A percentile compares a stretch with the other conserved stretches of the same genome.
Conservation (phyloP, 2,329 filamentous ascomycete genomes). For the Salinomyces thailandicus region DNA sequence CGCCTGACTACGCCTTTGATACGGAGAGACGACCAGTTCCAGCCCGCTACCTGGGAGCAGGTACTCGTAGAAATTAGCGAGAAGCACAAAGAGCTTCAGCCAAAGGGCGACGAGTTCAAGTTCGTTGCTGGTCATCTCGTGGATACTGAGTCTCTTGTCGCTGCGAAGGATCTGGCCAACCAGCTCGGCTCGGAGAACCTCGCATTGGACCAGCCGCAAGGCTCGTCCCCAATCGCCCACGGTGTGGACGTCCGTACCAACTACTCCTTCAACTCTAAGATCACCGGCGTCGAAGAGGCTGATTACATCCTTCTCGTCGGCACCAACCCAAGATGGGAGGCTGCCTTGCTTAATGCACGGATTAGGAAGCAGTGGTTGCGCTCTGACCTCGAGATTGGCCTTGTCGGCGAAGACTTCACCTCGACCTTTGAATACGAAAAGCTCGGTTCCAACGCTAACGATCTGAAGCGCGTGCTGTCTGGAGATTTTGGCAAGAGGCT, state of each 20-base stretch:
- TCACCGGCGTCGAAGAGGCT: slow-evolving; percentile 86
- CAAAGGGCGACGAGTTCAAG: slow-evolving; percentile 92
- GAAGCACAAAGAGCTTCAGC: slow-evolving; percentile 67
- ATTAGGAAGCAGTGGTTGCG: slow-evolving; percentile 97
- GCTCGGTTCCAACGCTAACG: slow-evolving; percentile 65
- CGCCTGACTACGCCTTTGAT: slow-evolving; percentile 86
- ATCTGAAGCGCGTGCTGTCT: slow-evolving; percentile 74
- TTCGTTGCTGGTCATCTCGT: slow-evolving; percentile 81
- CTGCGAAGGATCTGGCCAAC: slow-evolving; percentile 95
- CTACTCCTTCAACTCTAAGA: slow-evolving; percentile 93
- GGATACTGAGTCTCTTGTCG: slow-evolving; percentile 87
- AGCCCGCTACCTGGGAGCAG: slow-evolving; percentile 91
- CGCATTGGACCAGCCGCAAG: slow-evolving; percentile 78
- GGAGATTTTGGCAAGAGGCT: slow-evolving; percentile 92
- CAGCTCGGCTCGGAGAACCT: slow-evolving; percentile 93
- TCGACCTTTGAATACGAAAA: slow-evolving; percentile 95
- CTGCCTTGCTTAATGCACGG: slow-evolving; percentile 86
- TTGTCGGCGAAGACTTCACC: slow-evolving; percentile 82
- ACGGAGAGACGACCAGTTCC: slow-evolving; percentile 79
- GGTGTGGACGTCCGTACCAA: slow-evolving; percentile 89
- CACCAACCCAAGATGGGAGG: slow-evolving; percentile 91
- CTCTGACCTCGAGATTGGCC: slow-evolving; percentile 83
- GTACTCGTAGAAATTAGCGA: slow-evolving; percentile 77
- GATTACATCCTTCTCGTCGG: slow-evolving; percentile 87
- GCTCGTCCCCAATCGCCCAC: slow-evolving; percentile 75